phyloP scores from a whole-genome alignment of 2,329 filamentous ascomycete genomes.

The Beauveria sp. region DNA sequence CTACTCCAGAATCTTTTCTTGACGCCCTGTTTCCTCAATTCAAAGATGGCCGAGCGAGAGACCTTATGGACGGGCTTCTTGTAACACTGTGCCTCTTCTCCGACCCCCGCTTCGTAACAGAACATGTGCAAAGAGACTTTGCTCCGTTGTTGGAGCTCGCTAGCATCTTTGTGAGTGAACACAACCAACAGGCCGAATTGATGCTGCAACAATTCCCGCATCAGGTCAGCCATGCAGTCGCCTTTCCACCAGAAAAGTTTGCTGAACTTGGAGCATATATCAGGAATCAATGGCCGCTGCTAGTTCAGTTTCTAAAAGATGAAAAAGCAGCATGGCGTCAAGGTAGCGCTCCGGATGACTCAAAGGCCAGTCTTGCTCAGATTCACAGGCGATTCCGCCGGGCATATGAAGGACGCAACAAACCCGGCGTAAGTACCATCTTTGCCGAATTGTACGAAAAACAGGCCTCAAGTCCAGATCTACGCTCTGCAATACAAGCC shows the following conservation, averaged over 20 bases:
- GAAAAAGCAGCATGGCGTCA: constrained; percentile 18
- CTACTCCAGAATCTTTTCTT: constrained; percentile 12
- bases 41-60: constrained; percentile 16
- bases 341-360: neutral
- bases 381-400: constrained; percentile 23
- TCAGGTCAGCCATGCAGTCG: neutral
- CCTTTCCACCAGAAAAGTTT: constrained; percentile 16
- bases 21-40: constrained; percentile 26
- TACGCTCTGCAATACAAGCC: constrained; percentile 23
- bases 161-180: neutral
- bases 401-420: constrained; percentile 24
- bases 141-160: constrained; percentile 22
- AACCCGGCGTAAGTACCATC: constrained; percentile 21
- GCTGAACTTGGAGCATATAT: constrained; percentile 21
- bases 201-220: constrained; percentile 6
- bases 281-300: constrained; percentile 21
- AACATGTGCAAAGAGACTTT: constrained; percentile 13
- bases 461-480: constrained; percentile 18
- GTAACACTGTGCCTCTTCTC: constrained; percentile 25
- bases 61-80: constrained; percentile 25
- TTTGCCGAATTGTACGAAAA: constrained; percentile 26
- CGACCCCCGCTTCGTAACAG: constrained; percentile 18
- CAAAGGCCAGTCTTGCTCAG: constrained; percentile 8
- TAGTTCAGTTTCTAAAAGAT: constrained; percentile 18
- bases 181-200: neutral